These are phyloP conservation scores for Chytriomyces confervae DNA, from an alignment of 192 early-diverging fungal genomes.

Conservation along the genomic window DNA sequence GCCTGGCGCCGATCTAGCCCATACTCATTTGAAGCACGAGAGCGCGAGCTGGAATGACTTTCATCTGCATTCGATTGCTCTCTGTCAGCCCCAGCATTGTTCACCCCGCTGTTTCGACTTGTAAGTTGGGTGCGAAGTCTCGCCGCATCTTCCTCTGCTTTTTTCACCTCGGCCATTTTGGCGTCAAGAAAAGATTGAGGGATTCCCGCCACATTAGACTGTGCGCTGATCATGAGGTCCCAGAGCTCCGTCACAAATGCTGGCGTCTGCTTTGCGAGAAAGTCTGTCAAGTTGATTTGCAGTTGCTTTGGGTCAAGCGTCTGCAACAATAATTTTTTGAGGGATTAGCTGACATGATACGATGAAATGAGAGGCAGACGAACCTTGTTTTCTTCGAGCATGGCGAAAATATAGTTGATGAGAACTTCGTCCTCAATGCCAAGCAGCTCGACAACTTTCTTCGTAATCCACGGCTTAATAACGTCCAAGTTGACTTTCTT, in stretches of 20 bases:
- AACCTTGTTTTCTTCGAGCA: slow-evolving; percentile 71
- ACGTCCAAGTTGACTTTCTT: slow-evolving; percentile 87
- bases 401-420: slow-evolving; percentile 81
- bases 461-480: slow-evolving; percentile 87
- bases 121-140: slow-evolving; percentile 10
- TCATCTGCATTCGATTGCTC: neutral
- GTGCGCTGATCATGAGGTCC: slow-evolving; percentile 89
- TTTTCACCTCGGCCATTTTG: slow-evolving; percentile 80
- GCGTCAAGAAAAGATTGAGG: slow-evolving; percentile 82
- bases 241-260: slow-evolving; percentile 88
- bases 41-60: neutral
- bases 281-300: slow-evolving; percentile 95
- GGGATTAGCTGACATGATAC: neutral
- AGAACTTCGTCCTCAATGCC: slow-evolving; percentile 96
- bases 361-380: neutral
- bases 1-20: neutral
- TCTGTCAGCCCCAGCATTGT: neutral
- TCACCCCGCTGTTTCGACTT: slow-evolving; percentile 18
- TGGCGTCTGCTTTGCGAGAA: slow-evolving; percentile 76
- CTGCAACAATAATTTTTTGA: slow-evolving; percentile 33
- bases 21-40: neutral
- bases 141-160: slow-evolving; percentile 27
- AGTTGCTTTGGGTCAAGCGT: slow-evolving; percentile 84
- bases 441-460: slow-evolving; percentile 72
- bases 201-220: slow-evolving; percentile 79